Evolutionary conservation across 1,139 yeast genomes (phyloP).

Genomic region (Candida frijolesensis): DNA sequence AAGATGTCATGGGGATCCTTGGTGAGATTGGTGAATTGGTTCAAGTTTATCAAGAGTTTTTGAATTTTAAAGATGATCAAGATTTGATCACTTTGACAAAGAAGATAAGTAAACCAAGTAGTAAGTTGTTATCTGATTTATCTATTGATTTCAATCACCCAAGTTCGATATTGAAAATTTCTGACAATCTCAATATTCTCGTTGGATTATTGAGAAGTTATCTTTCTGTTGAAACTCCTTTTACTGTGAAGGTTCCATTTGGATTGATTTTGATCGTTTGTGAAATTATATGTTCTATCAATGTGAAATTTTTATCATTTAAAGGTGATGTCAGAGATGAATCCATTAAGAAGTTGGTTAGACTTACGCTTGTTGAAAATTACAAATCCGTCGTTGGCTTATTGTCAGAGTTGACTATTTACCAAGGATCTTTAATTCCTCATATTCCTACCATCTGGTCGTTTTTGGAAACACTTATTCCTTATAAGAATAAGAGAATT

Average conservation of each 20-base stretch:
- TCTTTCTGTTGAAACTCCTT: slow-evolving; percentile 48
- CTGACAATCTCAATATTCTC: slow-evolving; percentile 51
- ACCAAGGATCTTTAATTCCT: slow-evolving; percentile 50
- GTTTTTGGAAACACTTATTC: slow-evolving; percentile 55
- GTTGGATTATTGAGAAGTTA: slow-evolving; percentile 47
- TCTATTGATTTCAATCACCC: slow-evolving; percentile 61
- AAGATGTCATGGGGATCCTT: slow-evolving; percentile 34
- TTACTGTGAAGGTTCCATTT: slow-evolving; percentile 55
- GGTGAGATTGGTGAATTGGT: slow-evolving; percentile 56
- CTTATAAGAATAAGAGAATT: slow-evolving; percentile 45
- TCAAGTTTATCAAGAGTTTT: slow-evolving; percentile 55
- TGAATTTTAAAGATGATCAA: slow-evolving; percentile 58
- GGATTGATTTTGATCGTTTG: slow-evolving; percentile 52
- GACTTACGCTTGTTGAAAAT: slow-evolving; percentile 40
- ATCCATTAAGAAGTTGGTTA: slow-evolving; percentile 40
- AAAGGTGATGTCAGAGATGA: slow-evolving; percentile 62
- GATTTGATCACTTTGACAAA: slow-evolving; percentile 39
- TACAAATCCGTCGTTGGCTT: slow-evolving; percentile 48
- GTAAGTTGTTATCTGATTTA: slow-evolving; percentile 25
- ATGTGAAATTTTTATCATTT: slow-evolving; percentile 54
- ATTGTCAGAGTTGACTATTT: slow-evolving; percentile 42
- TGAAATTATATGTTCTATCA: slow-evolving; percentile 56
- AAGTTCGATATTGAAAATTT: slow-evolving; percentile 49
- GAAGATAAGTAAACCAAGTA: slow-evolving; percentile 28
- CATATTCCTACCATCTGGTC: slow-evolving; percentile 51